A percentile compares a stretch with the other conserved stretches of the same genome.
Evolutionary conservation across 352 stramenopile species (phyloP).

Genomic region (Blastocystis sp.): DNA sequence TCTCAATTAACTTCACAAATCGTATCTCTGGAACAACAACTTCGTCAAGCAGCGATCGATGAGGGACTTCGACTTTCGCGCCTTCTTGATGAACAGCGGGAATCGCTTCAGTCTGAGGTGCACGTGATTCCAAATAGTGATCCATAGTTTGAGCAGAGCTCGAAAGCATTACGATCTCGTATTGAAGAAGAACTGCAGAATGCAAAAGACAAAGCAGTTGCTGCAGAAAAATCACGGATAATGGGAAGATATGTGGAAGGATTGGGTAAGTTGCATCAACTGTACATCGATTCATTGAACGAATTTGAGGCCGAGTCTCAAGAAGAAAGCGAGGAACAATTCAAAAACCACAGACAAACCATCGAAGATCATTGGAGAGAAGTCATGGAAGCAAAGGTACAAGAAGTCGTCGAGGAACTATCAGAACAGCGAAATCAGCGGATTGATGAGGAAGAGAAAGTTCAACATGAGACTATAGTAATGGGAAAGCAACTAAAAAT

Average conservation of each 20-base stretch:
- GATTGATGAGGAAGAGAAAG: background rate
- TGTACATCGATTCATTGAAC: background rate
- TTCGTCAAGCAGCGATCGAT: background rate
- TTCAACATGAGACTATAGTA: background rate
- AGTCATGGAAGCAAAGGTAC: background rate
- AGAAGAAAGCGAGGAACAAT: background rate
- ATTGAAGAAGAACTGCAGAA: background rate
- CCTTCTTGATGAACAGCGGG: background rate
- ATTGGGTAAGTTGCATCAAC: background rate
- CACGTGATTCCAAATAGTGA: background rate
- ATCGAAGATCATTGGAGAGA: background rate
- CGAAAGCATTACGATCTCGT: background rate
- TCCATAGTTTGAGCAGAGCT: background rate
- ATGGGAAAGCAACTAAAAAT: background rate
- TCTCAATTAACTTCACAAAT: background rate
- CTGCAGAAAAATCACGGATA: background rate
- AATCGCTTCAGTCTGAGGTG: background rate
- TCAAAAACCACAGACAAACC: background rate
- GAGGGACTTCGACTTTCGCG: background rate
- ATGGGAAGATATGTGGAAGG: background rate
- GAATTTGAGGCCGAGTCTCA: background rate
- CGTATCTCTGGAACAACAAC: background rate
- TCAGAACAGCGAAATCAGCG: background rate
- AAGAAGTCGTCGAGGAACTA: background rate
- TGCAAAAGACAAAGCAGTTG: background rate